These are phyloP conservation scores for Nakazawaea ishiwadae DNA, from an alignment of 805 yeast species.

Conservation along the genomic window DNA sequence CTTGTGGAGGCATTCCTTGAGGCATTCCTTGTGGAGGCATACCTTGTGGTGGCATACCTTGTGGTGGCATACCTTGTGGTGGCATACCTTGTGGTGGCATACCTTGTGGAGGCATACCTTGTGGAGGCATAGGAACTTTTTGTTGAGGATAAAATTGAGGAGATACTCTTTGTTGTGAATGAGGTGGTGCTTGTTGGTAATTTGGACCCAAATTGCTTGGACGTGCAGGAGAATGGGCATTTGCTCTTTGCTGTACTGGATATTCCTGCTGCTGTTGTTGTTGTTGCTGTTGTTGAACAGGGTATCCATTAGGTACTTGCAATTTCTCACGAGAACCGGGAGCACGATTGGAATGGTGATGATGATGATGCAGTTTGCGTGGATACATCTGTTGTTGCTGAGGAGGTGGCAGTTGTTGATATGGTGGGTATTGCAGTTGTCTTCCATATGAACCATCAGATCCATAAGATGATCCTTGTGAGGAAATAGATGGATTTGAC, in stretches of 20 bases:
- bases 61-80: neutral
- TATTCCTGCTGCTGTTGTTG: neutral
- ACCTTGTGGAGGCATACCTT: neutral
- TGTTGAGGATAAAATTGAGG: slow-evolving; percentile 1
- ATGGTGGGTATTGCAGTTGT: neutral
- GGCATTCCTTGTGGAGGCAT: neutral
- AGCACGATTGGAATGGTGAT: no score
- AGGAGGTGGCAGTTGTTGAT: neutral
- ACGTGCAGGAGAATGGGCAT: slow-evolving; percentile 10
- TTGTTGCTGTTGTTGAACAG: neutral
- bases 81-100: neutral
- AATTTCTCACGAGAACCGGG: neutral
- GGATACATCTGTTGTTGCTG: neutral
- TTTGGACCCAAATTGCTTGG: slow-evolving; percentile 12
- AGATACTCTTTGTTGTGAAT: neutral
- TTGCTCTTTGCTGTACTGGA: neutral
- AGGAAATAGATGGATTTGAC: neutral
- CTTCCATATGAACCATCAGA: neutral
- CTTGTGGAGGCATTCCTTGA: neutral
- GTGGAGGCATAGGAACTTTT: no score
- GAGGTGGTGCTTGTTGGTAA: neutral
- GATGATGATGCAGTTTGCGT: no score
- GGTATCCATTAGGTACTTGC: neutral
- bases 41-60: no score
- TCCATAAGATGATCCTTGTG: neutral